A percentile compares a stretch with the other conserved stretches of the same genome.
phyloP scores from a whole-genome alignment of 2,329 filamentous ascomycete species.

The Pseudogymnoascus destructans region DNA sequence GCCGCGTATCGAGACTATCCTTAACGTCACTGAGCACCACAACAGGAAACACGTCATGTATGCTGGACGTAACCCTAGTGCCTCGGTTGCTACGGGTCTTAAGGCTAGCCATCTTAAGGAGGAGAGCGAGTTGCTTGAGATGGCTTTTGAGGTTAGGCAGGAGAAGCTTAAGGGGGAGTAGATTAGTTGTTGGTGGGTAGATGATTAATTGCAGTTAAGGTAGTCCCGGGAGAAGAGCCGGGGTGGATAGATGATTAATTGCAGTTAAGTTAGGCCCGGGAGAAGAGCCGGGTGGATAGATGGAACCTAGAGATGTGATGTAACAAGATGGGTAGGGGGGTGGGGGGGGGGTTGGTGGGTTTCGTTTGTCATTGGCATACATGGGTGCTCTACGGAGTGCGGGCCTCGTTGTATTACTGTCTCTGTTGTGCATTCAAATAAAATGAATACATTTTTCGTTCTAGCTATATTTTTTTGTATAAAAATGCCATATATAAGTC shows the following conservation, averaged over 20 bases:
- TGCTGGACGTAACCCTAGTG: conserved; percentile 84
- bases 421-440: neutral
- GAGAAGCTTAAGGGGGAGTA: conserved; percentile 52
- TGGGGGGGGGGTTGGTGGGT: neutral
- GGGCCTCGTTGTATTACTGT: conserved; percentile 4
- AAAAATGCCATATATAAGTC: neutral
- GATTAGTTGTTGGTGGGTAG: conserved; percentile 4
- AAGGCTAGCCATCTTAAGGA: conserved; percentile 85
- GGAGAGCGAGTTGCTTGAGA: conserved; percentile 68
- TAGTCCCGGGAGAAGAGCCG: neutral
- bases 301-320: neutral
- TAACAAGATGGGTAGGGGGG: neutral
- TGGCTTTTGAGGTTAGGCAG: conserved; percentile 50
- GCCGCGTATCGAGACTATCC: conserved; percentile 87
- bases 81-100: conserved; percentile 83
- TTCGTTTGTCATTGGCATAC: conserved; percentile 2
- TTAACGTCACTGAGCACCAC: conserved; percentile 88
- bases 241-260: neutral
- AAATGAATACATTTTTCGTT: conserved; percentile 4
- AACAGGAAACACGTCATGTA: conserved; percentile 95
- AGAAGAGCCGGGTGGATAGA: neutral
- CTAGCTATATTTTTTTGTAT: neutral
- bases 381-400: conserved; percentile 3
- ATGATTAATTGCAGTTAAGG: conserved; percentile 1
- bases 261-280: neutral